Evolutionary conservation across 2,329 filamentous ascomycete genomes (phyloP), one percentile per base, ranked within the genome.

Genomic region (Ilyonectria destructans): DNA sequence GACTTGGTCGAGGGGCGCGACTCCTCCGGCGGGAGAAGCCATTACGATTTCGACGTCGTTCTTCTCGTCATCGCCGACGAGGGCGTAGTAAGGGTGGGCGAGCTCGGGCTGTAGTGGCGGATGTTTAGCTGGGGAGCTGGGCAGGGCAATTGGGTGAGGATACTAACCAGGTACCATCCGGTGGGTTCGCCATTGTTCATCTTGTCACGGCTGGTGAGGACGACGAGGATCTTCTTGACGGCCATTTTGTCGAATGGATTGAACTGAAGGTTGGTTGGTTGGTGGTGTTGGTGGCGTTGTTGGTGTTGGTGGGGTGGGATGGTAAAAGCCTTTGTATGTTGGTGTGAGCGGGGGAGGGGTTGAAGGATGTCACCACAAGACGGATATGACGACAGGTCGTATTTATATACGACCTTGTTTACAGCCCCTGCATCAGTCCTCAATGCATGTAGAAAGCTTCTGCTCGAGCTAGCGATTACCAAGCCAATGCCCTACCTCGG

Each of bases 171-270:
- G 77, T 89, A 94, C 92, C 92, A 94, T 71, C 92, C 92, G 0
- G 91, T 93, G 10, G 87, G 86, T 75, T 83, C 83, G 75, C 84
- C 84, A 51, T 85, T 83, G 73, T 82, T 70, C 73, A 89, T 84
- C 79, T 83, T 80, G 77, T 78, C 80, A 78, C 88, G 85, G 68
- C 91, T 93, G 71, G 90, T 92, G 69, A 94, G 88, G 65, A 94
- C 89, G 79, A 93, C 82, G 82, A 94, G 91, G 71, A 94, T 82
- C 79, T 91, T 92, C 79, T 91, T 92, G 74, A 83, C 85, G 40
- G 84, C 82, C 85, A 88, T 87, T 71, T 52, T 79, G 69, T 26
- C 26, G 21, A 26, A 35, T 26, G 40, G 17, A 2, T 43, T 17
- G 15, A 8, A 33, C 45, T 37, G 43, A 56, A 31, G 19, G 40